These are phyloP conservation scores for Bauhinia variegata DNA, from an alignment of 306 rosid genomes.

Conservation along the genomic window DNA sequence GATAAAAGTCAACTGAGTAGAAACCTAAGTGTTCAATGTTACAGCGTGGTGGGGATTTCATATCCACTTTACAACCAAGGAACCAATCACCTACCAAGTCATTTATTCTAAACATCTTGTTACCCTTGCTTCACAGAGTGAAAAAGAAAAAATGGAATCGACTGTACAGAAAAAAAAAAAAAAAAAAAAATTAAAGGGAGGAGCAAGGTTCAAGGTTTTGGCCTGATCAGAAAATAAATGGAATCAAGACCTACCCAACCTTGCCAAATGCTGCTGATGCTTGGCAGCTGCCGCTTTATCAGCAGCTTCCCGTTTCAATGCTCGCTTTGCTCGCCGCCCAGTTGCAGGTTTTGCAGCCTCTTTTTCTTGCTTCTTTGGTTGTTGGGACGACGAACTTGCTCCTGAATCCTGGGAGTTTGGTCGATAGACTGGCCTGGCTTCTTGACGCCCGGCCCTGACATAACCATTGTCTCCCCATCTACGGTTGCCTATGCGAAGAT, in stretches of 20 bases:
- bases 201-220: slow-evolving; percentile 1
- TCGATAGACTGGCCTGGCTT: slow-evolving; percentile 66
- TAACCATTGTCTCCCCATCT: slow-evolving; percentile 92
- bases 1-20: slow-evolving; percentile 22
- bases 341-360: slow-evolving; percentile 45
- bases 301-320: slow-evolving; percentile 85
- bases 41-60: too few relatives aligned
- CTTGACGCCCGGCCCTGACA: slow-evolving; percentile 73
- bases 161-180: slow-evolving; percentile 37
- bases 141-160: neutral
- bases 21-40: slow-evolving; percentile 32
- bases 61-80: too few relatives aligned
- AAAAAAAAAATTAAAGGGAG: neutral
- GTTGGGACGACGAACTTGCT: slow-evolving; percentile 71
- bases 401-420: slow-evolving; percentile 48
- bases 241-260: slow-evolving; percentile 65
- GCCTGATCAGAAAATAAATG: neutral
- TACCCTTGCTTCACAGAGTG: slow-evolving; percentile 21
- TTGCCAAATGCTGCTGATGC: slow-evolving; percentile 69
- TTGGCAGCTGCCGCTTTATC: slow-evolving; percentile 79
- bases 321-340: slow-evolving; percentile 86
- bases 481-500: slow-evolving; percentile 80
- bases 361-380: slow-evolving; percentile 48
- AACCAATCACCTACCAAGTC: neutral
- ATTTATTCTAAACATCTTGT: slow-evolving; percentile 47